Percentiles rank a stretch among this genome's conserved stretches.
These are phyloP conservation scores for Tetradesmus obliquus DNA, from an alignment of 139 green algal genomes.

Conservation along the genomic window DNA sequence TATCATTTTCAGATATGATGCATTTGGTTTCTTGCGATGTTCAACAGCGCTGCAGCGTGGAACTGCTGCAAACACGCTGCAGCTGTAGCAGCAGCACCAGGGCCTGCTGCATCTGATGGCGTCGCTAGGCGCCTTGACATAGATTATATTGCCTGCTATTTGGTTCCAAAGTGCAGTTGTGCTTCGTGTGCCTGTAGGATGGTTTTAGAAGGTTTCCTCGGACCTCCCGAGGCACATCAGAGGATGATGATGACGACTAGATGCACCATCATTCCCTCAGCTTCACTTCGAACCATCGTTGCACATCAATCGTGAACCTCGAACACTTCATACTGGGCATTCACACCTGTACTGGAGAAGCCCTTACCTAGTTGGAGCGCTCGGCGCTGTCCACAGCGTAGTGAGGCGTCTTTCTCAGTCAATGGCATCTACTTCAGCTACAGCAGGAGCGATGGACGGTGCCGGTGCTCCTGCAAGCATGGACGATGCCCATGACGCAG, in stretches of 20 bases:
- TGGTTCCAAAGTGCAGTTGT: too few relatives aligned
- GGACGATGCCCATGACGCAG: background rate
- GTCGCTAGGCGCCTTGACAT: too few relatives aligned
- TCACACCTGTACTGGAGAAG: background rate
- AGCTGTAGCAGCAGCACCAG: background rate
- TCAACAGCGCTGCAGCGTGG: too few relatives aligned
- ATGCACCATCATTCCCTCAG: background rate
- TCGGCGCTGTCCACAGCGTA: background rate
- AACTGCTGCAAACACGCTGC: too few relatives aligned
- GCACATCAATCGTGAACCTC: background rate
- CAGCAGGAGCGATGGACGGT: background rate
- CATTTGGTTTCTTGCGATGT: too few relatives aligned
- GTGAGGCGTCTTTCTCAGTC: background rate
- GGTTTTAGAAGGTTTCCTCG: conserved; percentile 2
- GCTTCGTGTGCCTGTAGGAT: background rate
- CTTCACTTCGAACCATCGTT: background rate
- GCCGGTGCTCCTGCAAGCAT: background rate
- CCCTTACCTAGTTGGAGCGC: background rate
- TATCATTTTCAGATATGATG: too few relatives aligned
- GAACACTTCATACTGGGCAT: background rate
- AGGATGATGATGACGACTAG: background rate
- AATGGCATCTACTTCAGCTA: background rate
- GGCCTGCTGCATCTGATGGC: background rate
- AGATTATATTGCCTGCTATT: too few relatives aligned
- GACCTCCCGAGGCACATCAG: background rate